Base-by-base conservation (phyloP, 257 asterid species). In the Nicotiana benthamiana region DNA sequence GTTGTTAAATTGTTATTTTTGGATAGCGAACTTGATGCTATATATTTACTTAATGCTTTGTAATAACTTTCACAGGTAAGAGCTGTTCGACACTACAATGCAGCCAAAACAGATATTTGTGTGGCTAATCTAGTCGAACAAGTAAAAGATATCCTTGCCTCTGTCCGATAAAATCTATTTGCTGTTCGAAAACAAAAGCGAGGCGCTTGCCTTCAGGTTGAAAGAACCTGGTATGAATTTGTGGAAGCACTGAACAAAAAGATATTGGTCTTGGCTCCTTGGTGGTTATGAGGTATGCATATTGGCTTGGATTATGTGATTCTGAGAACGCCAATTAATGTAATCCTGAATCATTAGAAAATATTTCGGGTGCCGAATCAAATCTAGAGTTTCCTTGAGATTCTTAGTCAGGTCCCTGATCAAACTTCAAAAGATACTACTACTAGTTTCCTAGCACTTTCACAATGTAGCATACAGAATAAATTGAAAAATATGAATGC, bases 191-290 rank as follows among this genome's bases (percentile, higher is more conserved):
- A 85, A 79, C 90, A 88, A 83, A 93, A 89, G 84, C 84, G 91
- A 84, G 97, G 92, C 70, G 91, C 89, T 53, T 93, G 97, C 90
- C 84, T 93, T 84, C 92, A 93, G 24, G 85, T 84, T 24, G 94
- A 83, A 5, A 87, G 81, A 48, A 89, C 94, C 66, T 95, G 98
- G 97, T 94, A 94, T 20, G 96, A 92, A 82, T 93, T 95, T 77
- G 81, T 52, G 0, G 91, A 89, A 81, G 96, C 98, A 17, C 90
- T 93, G 86, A 84, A 87, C 77, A 86, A 89, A 34, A 95, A 93
- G 94, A 93, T 90, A 87, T 84, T 93, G 94, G 89, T 93, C 85
- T 86, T 92, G 32, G 96, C 98, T 77, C 97, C 97, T 30, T 95
- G 97, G 99, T 93, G 97, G 97, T 83, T 96, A 90, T 82, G 96